A percentile compares a stretch with the other conserved stretches of the same genome.
These are phyloP conservation scores for Insectozyma bohioensis DNA, from an alignment of 1,139 yeast genomes.

Conservation along the genomic window DNA sequence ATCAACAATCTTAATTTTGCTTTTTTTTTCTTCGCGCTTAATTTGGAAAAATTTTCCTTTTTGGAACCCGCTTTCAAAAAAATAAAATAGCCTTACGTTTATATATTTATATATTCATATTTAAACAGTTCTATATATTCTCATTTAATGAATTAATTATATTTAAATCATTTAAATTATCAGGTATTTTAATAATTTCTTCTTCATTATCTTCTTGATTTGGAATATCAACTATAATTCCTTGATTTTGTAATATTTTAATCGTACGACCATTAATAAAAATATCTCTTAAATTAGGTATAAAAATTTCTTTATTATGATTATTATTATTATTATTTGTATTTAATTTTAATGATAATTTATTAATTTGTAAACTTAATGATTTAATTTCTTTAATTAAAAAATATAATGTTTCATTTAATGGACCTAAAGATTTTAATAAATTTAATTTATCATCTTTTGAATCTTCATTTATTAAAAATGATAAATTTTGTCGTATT, in stretches of 20 bases:
- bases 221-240: no score
- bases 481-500: conserved; percentile 19
- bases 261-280: conserved; percentile 19
- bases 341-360: conserved; percentile 25
- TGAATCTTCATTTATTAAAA: conserved; percentile 15
- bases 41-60: no score
- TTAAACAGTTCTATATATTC: no score
- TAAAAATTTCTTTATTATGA: no score
- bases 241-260: conserved; percentile 2
- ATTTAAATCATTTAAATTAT: background rate
- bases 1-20: no score
- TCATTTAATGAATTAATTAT: no score
- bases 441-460: no score
- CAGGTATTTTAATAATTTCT: background rate
- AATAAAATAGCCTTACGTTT: no score
- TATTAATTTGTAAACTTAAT: conserved; percentile 37
- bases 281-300: conserved; percentile 27
- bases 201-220: background rate
- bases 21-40: no score
- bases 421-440: conserved; percentile 45
- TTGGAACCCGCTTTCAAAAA: no score
- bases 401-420: conserved; percentile 53
- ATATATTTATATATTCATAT: no score
- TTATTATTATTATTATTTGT: conserved; percentile 16
- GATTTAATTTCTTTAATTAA: conserved; percentile 41